These are phyloP conservation scores for Craterostigma plantagineum DNA, from an alignment of 257 asterid species.

Conservation along the genomic window DNA sequence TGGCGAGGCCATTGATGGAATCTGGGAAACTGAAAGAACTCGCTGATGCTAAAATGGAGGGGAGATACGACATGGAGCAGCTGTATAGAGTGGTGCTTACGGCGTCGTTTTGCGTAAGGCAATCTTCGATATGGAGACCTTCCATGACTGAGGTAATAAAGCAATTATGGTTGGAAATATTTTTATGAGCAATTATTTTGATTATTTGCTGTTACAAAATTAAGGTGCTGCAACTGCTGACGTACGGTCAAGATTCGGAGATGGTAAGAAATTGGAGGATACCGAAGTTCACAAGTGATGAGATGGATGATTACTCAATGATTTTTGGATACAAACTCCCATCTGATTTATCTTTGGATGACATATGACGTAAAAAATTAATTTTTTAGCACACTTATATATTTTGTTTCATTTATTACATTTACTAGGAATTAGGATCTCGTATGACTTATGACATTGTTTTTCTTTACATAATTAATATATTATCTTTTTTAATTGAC, in stretches of 20 bases:
- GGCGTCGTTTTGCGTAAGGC: constrained; percentile 62
- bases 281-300: constrained; percentile 69
- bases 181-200: background rate
- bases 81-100: constrained; percentile 40
- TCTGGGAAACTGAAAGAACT: constrained; percentile 44
- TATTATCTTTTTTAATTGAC: too few relatives aligned
- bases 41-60: constrained; percentile 58
- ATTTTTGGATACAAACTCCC: constrained; percentile 61
- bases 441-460: too few relatives aligned
- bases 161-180: too few relatives aligned
- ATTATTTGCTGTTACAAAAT: background rate
- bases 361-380: constrained; percentile 12
- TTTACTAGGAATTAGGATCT: too few relatives aligned
- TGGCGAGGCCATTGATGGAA: constrained; percentile 76
- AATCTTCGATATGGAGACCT: constrained; percentile 52
- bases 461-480: too few relatives aligned
- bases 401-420: too few relatives aligned
- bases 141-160: constrained; percentile 44
- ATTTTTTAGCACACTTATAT: too few relatives aligned
- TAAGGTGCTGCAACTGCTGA: constrained; percentile 41
- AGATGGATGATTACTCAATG: constrained; percentile 70
- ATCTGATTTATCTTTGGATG: constrained; percentile 42
- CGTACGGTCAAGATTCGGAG: constrained; percentile 25
- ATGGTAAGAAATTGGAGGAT: constrained; percentile 37
- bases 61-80: constrained; percentile 39